Evolutionary conservation across 495 filamentous ascomycete genomes (phyloP).

Genomic region (Penicillium pancosmium): DNA sequence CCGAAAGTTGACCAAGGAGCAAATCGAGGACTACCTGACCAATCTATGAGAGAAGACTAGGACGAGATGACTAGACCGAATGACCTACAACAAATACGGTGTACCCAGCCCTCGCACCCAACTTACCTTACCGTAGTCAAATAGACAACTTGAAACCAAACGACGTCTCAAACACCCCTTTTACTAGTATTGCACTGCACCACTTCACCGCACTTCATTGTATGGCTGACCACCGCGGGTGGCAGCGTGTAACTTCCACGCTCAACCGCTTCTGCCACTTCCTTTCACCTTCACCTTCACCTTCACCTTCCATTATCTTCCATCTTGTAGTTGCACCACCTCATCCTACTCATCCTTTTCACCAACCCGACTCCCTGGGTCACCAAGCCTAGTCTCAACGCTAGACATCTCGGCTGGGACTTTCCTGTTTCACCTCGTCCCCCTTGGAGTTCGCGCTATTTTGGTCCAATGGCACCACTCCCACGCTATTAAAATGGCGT

Average conservation of each 20-base stretch:
- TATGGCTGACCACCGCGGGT: constrained; percentile 11
- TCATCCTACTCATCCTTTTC: background rate
- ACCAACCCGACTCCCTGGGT: background rate
- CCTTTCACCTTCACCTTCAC: background rate
- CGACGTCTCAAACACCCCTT: no score
- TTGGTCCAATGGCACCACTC: background rate
- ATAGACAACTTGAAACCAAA: no score
- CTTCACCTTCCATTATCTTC: background rate
- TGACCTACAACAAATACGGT: constrained; percentile 15
- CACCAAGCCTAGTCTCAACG: background rate
- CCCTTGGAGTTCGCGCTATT: background rate
- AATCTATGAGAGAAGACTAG: constrained; percentile 65
- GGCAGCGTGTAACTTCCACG: constrained; percentile 1
- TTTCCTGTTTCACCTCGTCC: background rate
- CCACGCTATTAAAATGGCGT: constrained; percentile 7
- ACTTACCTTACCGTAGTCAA: background rate
- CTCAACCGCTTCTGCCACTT: background rate
- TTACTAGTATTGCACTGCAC: background rate
- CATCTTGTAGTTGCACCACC: no score
- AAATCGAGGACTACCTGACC: constrained; percentile 98
- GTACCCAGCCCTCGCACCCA: background rate
- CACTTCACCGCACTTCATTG: background rate
- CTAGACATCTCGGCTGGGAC: background rate
- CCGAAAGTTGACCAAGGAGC: constrained; percentile 92
- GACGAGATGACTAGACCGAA: constrained; percentile 25